phyloP scores from a whole-genome alignment of 805 yeast species.

The Cephaloascus fragrans region DNA sequence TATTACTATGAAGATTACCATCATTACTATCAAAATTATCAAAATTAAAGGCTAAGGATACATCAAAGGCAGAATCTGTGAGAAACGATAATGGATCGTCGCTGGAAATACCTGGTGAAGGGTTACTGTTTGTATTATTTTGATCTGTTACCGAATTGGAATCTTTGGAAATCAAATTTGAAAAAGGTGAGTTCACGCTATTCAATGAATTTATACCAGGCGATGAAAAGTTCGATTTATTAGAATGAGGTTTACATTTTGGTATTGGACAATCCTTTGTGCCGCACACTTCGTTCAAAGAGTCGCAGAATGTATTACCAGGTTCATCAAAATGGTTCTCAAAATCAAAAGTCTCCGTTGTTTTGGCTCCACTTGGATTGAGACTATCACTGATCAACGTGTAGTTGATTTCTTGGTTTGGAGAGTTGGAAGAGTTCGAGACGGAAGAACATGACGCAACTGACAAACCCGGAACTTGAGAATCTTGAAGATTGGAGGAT shows the following conservation, averaged over 20 bases:
- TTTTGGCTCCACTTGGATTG: constrained; percentile 7
- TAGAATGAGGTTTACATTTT: constrained; percentile 9
- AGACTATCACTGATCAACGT: constrained; percentile 9
- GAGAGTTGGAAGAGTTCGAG: constrained; percentile 25
- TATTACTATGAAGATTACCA: constrained; percentile 1
- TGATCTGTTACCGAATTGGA: not conserved
- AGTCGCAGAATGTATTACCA: constrained; percentile 65
- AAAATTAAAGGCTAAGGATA: constrained; percentile 37
- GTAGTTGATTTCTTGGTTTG: constrained; percentile 7
- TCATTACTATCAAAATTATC: constrained; percentile 6
- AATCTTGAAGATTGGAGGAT: constrained; percentile 1
- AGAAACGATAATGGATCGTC: constrained; percentile 37
- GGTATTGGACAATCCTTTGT: constrained; percentile 63
- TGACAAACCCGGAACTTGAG: constrained; percentile 3
- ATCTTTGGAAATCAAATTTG: not conserved
- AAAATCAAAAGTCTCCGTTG: not conserved
- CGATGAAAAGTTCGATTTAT: constrained; percentile 5
- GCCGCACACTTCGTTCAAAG: constrained; percentile 78
- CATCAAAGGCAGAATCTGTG: constrained; percentile 41
- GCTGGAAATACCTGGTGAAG: too few species aligned
- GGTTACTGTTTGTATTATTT: constrained; percentile 4
- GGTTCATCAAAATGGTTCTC: constrained; percentile 48
- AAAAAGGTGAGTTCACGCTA: constrained; percentile 1
- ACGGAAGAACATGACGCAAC: constrained; percentile 19
- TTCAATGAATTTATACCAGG: constrained; percentile 2